These are phyloP conservation scores for Pseudonitzschia multiseries DNA, from an alignment of 108 stramenopile species.

Conservation along the genomic window DNA sequence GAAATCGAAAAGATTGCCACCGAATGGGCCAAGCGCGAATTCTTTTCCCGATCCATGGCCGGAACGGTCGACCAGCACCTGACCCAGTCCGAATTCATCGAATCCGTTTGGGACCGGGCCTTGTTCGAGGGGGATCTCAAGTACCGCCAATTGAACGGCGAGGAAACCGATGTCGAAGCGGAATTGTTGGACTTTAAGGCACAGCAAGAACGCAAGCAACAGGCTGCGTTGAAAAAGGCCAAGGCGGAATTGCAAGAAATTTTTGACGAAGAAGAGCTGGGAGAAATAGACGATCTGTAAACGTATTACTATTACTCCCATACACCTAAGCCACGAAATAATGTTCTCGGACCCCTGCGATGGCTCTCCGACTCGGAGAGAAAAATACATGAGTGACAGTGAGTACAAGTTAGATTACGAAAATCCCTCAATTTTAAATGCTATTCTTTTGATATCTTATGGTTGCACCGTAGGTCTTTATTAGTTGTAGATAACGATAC, in stretches of 20 bases:
- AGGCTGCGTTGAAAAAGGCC: conserved; percentile 50
- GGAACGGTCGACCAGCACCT: conserved; percentile 45
- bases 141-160: conserved; percentile 51
- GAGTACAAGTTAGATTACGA: too few species aligned
- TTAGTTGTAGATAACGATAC: too few species aligned
- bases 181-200: conserved; percentile 53
- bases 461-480: too few species aligned
- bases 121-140: conserved; percentile 72
- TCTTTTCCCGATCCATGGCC: conserved; percentile 55
- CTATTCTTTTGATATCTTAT: too few species aligned
- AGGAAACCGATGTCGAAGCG: conserved; percentile 33
- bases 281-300: conserved; percentile 11
- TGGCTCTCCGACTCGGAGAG: too few species aligned
- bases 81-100: conserved; percentile 63
- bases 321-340: too few species aligned
- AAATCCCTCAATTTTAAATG: too few species aligned
- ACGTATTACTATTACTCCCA: too few species aligned
- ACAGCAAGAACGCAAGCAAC: conserved; percentile 52
- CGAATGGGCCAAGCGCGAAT: conserved; percentile 83
- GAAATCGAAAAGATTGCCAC: conserved; percentile 64
- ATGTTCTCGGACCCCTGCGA: too few species aligned
- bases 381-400: too few species aligned
- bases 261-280: conserved; percentile 43
- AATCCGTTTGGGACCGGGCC: conserved; percentile 79
- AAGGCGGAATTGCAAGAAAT: conserved; percentile 49